Evolutionary conservation across 768 basidiomycete genomes (phyloP), one percentile per base, ranked within the genome.

Genomic region (Chiua virens): DNA sequence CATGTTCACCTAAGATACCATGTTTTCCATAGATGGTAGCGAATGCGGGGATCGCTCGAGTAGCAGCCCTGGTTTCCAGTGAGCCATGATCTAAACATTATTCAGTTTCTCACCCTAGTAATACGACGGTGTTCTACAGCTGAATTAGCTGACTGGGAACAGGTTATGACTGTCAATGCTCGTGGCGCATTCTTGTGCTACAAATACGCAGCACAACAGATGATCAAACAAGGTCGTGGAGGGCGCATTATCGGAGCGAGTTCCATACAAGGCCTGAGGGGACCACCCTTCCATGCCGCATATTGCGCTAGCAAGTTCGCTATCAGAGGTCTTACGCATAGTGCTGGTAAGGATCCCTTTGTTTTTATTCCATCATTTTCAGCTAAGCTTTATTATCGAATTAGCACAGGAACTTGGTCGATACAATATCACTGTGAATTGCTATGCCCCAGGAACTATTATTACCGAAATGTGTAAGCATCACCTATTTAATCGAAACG

Each of bases 121-220:
- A 53, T 10, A n/a, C 7, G 5, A 27, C 39, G 25, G 6, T 41
- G 13, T 6, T 47, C n/a, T 42, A 6, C 30, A 70, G 79, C 70
- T 4, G 59, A 62, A 4, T 41, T 68, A 1, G 66, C 73, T 9
- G 65, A 72, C 0, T 77, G 69, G 72, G 73, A 83, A 59, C 65
- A 59, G 60, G 36, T 68, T 7, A 67, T 78, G 53, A 68, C 73
- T 5, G 68, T 85, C 56, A 86, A 87, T 57, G 71, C 76, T 53
- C 75, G 79, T 47, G 83, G 83, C 34, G 67, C 75, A 3, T 84
- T 80, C 68, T 73, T 81, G 53, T 85, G 81, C 61, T 86, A 85
- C 40, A 81, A 85, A 47, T 73, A 84, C 51, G 86, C 83, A 2
- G 83, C 80, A 17, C 70, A 69, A 45, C 78, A 80, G 57, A 87